Conservation (phyloP, 768 basidiomycete species). For the Cantharellus cinnabarinus region DNA sequence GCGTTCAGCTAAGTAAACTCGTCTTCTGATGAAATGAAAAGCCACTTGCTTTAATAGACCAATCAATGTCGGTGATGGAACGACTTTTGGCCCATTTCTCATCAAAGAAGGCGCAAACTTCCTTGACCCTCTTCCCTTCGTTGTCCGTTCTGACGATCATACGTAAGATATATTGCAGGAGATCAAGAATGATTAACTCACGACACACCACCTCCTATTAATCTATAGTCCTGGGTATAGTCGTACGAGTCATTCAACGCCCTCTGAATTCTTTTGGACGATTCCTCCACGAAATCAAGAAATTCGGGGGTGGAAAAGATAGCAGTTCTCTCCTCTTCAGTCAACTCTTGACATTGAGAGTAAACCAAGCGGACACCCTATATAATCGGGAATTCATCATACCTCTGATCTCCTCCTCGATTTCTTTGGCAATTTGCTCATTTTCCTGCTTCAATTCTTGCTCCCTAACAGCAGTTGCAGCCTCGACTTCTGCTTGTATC, state of each 20-base stretch:
- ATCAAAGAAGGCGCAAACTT: conserved; percentile 87
- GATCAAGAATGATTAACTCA: conserved; percentile 21
- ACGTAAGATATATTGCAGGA: not conserved
- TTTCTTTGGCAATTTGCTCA: conserved; percentile 64
- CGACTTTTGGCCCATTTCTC: conserved; percentile 81
- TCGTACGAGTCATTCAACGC: conserved; percentile 92
- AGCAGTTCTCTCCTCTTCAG: conserved; percentile 64
- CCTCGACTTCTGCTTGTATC: conserved; percentile 45
- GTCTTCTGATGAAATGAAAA: not conserved
- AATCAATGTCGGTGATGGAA: conserved; percentile 90
- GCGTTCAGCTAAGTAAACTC: not conserved
- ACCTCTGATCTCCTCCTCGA: conserved; percentile 75
- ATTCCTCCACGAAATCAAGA: conserved; percentile 81
- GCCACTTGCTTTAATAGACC: conserved; percentile 75
- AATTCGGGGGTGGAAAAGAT: conserved; percentile 83
- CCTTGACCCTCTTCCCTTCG: conserved; percentile 75
- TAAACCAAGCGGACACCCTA: too few relatives aligned
- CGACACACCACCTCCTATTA: conserved; percentile 68
- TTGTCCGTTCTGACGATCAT: conserved; percentile 48
- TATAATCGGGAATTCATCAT: not conserved
- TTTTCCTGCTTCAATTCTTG: conserved; percentile 69
- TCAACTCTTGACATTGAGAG: conserved; percentile 35
- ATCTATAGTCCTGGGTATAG: conserved; percentile 91
- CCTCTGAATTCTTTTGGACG: conserved; percentile 85
- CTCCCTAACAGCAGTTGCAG: conserved; percentile 44